These are phyloP conservation scores for Leucosporidium yakuticum DNA, from an alignment of 768 basidiomycete genomes.

Conservation along the genomic window DNA sequence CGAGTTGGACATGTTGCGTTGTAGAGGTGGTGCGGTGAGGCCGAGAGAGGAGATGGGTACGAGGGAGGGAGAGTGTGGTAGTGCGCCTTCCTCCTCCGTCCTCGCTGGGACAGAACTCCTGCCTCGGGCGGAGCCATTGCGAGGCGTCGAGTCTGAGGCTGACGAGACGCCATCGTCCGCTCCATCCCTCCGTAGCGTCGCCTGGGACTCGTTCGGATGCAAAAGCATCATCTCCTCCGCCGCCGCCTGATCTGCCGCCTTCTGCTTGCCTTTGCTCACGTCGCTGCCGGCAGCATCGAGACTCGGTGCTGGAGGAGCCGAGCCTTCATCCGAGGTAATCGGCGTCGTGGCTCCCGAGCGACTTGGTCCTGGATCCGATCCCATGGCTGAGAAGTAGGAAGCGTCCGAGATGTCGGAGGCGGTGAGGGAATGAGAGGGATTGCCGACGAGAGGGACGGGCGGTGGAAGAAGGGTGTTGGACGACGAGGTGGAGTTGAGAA, in stretches of 20 bases:
- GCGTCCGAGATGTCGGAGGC: conserved; percentile 1
- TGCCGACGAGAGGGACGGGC: background rate
- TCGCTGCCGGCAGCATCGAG: background rate
- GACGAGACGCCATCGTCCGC: background rate
- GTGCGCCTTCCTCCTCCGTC: background rate
- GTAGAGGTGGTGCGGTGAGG: conserved; percentile 8
- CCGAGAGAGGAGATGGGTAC: background rate
- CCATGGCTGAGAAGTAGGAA: background rate
- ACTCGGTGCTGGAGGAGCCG: background rate
- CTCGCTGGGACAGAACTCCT: background rate
- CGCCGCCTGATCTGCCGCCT: background rate
- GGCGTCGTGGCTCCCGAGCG: conserved; percentile 2
- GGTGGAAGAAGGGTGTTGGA: background rate
- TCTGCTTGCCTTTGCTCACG: background rate
- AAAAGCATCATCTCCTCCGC: conserved; percentile 9
- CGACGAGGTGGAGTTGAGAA: background rate
- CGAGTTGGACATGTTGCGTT: conserved; percentile 7
- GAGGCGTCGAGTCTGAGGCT: too few relatives aligned
- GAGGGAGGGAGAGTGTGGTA: conserved; percentile 2
- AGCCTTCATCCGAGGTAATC: background rate
- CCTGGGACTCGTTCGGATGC: conserved; percentile 42
- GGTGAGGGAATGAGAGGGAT: background rate
- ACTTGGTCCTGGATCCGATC: background rate
- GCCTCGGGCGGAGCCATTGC: too few relatives aligned
- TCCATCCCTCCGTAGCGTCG: conserved; percentile 40